These are phyloP conservation scores for Chamaecyparis obtusa DNA, from an alignment of 75 land plant genomes.

Conservation along the genomic window DNA sequence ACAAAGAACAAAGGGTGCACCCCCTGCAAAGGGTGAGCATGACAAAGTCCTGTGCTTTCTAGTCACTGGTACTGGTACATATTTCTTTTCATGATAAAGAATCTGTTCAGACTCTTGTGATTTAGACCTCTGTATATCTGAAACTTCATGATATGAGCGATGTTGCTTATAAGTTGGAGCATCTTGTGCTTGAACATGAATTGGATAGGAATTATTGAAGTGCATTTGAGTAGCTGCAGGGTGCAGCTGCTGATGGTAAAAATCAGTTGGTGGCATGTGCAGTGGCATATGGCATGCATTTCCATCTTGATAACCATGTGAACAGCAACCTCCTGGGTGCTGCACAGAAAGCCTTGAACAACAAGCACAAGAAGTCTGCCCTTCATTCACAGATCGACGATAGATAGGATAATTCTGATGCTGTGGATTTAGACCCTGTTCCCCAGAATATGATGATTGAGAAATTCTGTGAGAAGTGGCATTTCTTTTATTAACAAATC, in stretches of 20 bases:
- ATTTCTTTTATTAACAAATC: neutral
- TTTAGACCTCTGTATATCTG: conserved; percentile 16
- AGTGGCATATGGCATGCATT: conserved; percentile 9
- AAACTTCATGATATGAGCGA: neutral
- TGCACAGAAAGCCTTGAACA: conserved; percentile 5
- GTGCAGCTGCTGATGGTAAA: neutral
- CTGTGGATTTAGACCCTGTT: conserved; percentile 10
- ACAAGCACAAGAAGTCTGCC: conserved; percentile 17
- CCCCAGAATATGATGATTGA: conserved; percentile 1
- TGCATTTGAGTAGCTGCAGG: conserved; percentile 4
- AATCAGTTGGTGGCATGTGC: conserved; percentile 15
- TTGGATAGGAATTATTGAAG: conserved; percentile 14
- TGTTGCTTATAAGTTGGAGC: neutral
- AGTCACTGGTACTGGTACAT: conserved; percentile 13
- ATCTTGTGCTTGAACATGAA: neutral
- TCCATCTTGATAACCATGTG: conserved; percentile 22
- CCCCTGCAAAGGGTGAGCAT: conserved; percentile 59
- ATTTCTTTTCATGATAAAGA: conserved; percentile 7
- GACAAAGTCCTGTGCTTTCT: conserved; percentile 6
- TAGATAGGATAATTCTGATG: conserved; percentile 14
- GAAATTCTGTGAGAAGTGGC: neutral
- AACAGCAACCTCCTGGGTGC: conserved; percentile 32
- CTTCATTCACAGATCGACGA: conserved; percentile 9
- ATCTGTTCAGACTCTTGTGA: conserved; percentile 5
- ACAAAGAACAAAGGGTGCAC: conserved; percentile 63